Conservation (phyloP, 1,284 basidiomycete genomes). For the Malassezia cuniculi region DNA sequence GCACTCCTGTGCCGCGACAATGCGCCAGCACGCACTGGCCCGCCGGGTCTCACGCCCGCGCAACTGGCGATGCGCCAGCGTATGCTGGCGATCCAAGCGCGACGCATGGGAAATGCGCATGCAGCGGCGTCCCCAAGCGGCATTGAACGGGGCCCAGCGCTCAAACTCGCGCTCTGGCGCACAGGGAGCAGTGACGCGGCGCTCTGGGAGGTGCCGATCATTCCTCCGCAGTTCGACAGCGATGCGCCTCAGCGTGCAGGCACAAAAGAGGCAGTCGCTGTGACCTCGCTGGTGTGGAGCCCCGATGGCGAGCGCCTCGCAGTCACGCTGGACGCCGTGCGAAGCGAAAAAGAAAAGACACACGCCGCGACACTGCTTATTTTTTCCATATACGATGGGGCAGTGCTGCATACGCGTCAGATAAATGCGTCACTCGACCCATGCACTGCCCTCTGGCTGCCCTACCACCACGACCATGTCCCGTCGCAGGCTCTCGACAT, state of each 20-base stretch:
- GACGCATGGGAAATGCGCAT: slow-evolving; percentile 11
- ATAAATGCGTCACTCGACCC: too few relatives aligned
- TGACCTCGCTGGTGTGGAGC: too few relatives aligned
- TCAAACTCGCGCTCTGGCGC: slow-evolving; percentile 7
- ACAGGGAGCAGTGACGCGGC: not conserved
- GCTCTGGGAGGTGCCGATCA: slow-evolving; percentile 11
- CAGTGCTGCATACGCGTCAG: slow-evolving; percentile 1
- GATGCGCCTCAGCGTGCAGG: too few relatives aligned
- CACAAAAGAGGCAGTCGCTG: too few relatives aligned
- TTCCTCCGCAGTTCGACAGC: too few relatives aligned
- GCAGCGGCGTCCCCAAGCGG: not conserved
- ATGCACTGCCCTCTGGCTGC: slow-evolving; percentile 4
- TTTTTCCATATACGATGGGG: slow-evolving; percentile 10
- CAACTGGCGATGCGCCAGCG: slow-evolving; percentile 15
- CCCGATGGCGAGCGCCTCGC: too few relatives aligned
- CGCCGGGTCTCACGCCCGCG: slow-evolving; percentile 12
- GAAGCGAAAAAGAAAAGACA: too few relatives aligned
- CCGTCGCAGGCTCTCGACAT: slow-evolving; percentile 11
- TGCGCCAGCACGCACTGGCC: slow-evolving; percentile 5
- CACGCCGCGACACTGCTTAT: slow-evolving; percentile 1
- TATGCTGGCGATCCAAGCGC: slow-evolving; percentile 13
- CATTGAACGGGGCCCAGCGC: slow-evolving; percentile 3
- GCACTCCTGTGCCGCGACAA: slow-evolving; percentile 11
- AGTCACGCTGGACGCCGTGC: too few relatives aligned
- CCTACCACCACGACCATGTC: not conserved